These are phyloP conservation scores for Pilasporangium apinafurcum DNA, from an alignment of 352 stramenopile species.

Conservation along the genomic window DNA sequence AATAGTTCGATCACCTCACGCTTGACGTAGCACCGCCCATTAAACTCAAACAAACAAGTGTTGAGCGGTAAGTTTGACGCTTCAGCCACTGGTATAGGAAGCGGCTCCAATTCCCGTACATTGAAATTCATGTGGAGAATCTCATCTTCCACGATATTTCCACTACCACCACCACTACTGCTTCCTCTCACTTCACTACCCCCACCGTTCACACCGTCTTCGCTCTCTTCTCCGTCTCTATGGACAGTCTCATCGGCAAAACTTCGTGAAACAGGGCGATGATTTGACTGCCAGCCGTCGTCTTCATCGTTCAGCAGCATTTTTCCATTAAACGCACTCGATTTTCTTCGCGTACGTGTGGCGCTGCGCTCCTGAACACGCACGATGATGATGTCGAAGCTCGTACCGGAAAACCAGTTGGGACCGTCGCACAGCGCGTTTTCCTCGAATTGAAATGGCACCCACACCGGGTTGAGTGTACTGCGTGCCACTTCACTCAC, in stretches of 20 bases:
- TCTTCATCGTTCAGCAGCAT: constrained; percentile 41
- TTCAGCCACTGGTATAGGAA: constrained; percentile 52
- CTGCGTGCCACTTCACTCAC: constrained; percentile 62
- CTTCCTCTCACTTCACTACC: constrained; percentile 1
- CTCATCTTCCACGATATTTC: constrained; percentile 35
- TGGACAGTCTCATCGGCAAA: no score
- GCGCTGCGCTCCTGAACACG: constrained; percentile 41
- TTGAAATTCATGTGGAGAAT: constrained; percentile 56
- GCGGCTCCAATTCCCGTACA: constrained; percentile 58
- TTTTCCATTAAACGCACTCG: constrained; percentile 26
- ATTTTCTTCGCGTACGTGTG: constrained; percentile 43
- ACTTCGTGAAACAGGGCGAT: no score
- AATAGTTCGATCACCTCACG: constrained; percentile 65
- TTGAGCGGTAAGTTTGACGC: constrained; percentile 72
- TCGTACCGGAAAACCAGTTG: constrained; percentile 34
- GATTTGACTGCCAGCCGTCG: constrained; percentile 33
- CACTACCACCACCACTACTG: constrained; percentile 5
- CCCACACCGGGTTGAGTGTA: constrained; percentile 79
- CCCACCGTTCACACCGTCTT: constrained; percentile 7
- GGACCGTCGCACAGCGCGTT: constrained; percentile 11
- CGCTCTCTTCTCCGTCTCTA: constrained; percentile 17
- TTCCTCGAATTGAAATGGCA: constrained; percentile 62
- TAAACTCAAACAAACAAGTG: constrained; percentile 77
- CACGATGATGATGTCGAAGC: constrained; percentile 65
- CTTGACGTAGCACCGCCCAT: constrained; percentile 55